Percentiles rank a stretch among this genome's conserved stretches.
phyloP scores from a whole-genome alignment of 371 early-diverging fungal species.

The Mortierella sp. region DNA sequence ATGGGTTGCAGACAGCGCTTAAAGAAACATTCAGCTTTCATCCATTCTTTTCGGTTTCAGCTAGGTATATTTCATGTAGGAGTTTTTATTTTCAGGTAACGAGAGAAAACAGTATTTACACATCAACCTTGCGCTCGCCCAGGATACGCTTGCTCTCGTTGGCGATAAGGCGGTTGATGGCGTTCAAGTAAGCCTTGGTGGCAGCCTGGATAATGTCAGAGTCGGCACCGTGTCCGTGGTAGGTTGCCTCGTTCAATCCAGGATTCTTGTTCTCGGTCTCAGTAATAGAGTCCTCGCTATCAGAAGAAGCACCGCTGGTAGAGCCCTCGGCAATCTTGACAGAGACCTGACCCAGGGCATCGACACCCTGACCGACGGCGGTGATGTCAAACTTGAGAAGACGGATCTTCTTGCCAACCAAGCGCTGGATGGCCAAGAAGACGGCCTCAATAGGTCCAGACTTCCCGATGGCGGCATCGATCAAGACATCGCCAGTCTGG shows the following conservation, averaged over 20 bases:
- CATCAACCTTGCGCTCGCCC: conserved; percentile 64
- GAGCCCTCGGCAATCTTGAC: conserved; percentile 74
- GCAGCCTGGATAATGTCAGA: conserved; percentile 88
- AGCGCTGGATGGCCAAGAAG: conserved; percentile 86
- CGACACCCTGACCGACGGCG: conserved; percentile 88
- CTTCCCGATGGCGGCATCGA: conserved; percentile 84
- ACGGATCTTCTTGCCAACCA: conserved; percentile 72
- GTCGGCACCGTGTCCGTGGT: conserved; percentile 81
- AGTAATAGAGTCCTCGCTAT: conserved; percentile 14
- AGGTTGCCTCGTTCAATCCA: conserved; percentile 61
- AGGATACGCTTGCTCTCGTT: conserved; percentile 59
- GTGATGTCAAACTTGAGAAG: conserved; percentile 85
- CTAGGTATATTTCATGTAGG: neutral
- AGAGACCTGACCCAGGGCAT: conserved; percentile 88
- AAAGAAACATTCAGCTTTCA: neutral
- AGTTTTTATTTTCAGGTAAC: neutral
- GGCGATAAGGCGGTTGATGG: conserved; percentile 81
- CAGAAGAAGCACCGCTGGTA: neutral
- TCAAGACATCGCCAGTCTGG: conserved; percentile 56
- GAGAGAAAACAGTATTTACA: conserved; percentile 32
- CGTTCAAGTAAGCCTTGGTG: conserved; percentile 89
- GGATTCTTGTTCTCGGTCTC: conserved; percentile 14
- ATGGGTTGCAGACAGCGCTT: neutral
- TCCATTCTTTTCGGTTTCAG: no score
- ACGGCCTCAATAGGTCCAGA: conserved; percentile 91